These are phyloP conservation scores for Pleurotus sapidus DNA, from an alignment of 768 basidiomycete genomes.

Conservation along the genomic window DNA sequence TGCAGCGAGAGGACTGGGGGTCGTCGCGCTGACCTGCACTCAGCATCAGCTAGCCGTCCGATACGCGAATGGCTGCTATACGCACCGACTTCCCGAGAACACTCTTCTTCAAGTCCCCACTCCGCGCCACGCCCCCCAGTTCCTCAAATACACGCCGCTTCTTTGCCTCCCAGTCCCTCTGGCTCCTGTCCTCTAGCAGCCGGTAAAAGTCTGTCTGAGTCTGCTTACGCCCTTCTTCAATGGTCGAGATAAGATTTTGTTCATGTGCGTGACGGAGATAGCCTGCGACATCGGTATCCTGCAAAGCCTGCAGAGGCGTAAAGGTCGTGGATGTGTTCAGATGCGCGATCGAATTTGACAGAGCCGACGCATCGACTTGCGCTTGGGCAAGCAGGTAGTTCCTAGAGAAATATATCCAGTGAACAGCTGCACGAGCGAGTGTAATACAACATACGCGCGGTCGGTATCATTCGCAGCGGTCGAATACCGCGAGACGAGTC, in stretches of 20 bases:
- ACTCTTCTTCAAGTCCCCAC: conserved; percentile 59
- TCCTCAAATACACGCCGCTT: conserved; percentile 91
- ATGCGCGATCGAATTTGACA: conserved; percentile 80
- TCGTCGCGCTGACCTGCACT: conserved; percentile 26
- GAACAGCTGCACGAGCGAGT: not conserved
- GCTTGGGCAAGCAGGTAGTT: conserved; percentile 94
- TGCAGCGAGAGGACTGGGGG: conserved; percentile 63
- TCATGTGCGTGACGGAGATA: conserved; percentile 94
- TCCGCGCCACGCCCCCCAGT: conserved; percentile 65
- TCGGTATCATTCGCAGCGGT: conserved; percentile 62
- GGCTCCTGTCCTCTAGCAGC: conserved; percentile 69
- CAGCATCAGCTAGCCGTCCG: conserved; percentile 16
- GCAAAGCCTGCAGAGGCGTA: conserved; percentile 86
- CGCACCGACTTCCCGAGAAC: conserved; percentile 47
- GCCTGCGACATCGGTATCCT: conserved; percentile 92
- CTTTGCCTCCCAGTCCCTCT: conserved; percentile 85
- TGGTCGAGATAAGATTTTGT: conserved; percentile 90
- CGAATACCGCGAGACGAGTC: conserved; percentile 73
- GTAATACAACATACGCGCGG: conserved; percentile 56
- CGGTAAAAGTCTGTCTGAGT: conserved; percentile 86
- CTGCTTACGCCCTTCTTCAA: conserved; percentile 84
- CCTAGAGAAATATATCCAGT: conserved; percentile 32
- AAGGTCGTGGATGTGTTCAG: conserved; percentile 82
- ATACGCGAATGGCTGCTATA: not conserved
- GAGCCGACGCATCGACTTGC: conserved; percentile 88